Evolutionary conservation across 140 eudicot genomes (phyloP).

Genomic region (Bidens hawaiensis): DNA sequence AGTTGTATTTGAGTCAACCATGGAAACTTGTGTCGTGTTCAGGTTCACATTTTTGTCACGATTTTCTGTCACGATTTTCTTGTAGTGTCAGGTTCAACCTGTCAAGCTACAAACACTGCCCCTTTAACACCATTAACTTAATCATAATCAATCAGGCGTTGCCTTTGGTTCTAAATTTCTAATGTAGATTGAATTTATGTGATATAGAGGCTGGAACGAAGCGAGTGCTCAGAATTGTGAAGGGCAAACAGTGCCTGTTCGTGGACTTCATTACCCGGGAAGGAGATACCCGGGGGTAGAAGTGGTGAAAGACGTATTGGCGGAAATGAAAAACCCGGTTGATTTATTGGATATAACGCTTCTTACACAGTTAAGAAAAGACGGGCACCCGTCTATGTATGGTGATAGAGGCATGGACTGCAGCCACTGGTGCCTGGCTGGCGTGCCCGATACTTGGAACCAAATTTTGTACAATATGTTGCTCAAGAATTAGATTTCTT

Average conservation of each 20-base stretch:
- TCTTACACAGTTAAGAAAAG: constrained; percentile 79
- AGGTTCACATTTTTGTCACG: too few relatives aligned
- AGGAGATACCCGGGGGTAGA: constrained; percentile 47
- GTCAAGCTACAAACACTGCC: not conserved
- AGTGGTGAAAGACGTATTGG: constrained; percentile 50
- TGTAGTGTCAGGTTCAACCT: too few relatives aligned
- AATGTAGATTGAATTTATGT: constrained; percentile 9
- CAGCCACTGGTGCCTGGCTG: constrained; percentile 97
- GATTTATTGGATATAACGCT: constrained; percentile 59
- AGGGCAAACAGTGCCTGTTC: constrained; percentile 56
- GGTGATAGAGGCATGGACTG: constrained; percentile 54
- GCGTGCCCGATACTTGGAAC: constrained; percentile 96
- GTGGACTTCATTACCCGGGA: constrained; percentile 60
- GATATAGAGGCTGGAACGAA: constrained; percentile 76
- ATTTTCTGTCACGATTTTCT: too few relatives aligned
- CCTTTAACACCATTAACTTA: not conserved
- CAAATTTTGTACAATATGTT: constrained; percentile 58
- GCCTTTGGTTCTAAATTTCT: not conserved
- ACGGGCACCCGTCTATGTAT: constrained; percentile 76
- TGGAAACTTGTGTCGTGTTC: not conserved
- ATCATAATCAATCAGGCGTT: not conserved
- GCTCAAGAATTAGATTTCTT: constrained; percentile 21
- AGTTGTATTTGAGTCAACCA: not conserved
- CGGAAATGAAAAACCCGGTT: constrained; percentile 53
- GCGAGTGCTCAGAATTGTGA: constrained; percentile 40